Percentiles rank a stretch among this genome's conserved stretches.
These are phyloP conservation scores for Phytophthora quininea DNA, from an alignment of 352 stramenopile species.

Conservation along the genomic window DNA sequence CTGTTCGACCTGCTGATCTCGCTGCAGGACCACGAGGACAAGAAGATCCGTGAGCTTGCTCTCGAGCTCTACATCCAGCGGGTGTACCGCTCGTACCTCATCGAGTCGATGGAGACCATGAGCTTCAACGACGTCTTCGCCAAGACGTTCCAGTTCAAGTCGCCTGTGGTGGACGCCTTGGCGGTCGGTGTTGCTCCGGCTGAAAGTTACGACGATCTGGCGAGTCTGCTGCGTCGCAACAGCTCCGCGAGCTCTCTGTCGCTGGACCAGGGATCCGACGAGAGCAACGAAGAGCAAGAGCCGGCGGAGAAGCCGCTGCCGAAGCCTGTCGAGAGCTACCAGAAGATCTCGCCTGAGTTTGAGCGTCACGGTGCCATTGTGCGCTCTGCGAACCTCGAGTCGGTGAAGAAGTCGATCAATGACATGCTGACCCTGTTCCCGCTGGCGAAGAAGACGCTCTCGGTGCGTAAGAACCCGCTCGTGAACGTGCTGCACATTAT, in stretches of 20 bases:
- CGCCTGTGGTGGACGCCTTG: conserved; percentile 78
- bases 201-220: conserved; percentile 86
- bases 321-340: conserved; percentile 56
- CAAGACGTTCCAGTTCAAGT: conserved; percentile 90
- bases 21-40: conserved; percentile 75
- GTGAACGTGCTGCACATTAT: conserved; percentile 89
- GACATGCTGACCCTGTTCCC: conserved; percentile 79
- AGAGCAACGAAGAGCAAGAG: conserved; percentile 46
- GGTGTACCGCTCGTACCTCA: conserved; percentile 88
- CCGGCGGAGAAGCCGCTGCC: conserved; percentile 30
- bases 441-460: conserved; percentile 70
- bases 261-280: conserved; percentile 40
- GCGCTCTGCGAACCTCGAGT: conserved; percentile 85
- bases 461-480: conserved; percentile 62
- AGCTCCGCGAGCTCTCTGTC: conserved; percentile 48
- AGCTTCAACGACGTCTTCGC: conserved; percentile 68
- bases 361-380: conserved; percentile 86
- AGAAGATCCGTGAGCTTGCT: conserved; percentile 68
- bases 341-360: conserved; percentile 76
- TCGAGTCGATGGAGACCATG: conserved; percentile 85
- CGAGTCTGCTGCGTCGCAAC: conserved; percentile 72
- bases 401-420: conserved; percentile 72
- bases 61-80: conserved; percentile 86
- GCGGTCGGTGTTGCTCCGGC: conserved; percentile 71
- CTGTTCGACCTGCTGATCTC: conserved; percentile 87